These are phyloP conservation scores for Ilex asprella DNA, from an alignment of 257 asterid genomes.

Conservation along the genomic window DNA sequence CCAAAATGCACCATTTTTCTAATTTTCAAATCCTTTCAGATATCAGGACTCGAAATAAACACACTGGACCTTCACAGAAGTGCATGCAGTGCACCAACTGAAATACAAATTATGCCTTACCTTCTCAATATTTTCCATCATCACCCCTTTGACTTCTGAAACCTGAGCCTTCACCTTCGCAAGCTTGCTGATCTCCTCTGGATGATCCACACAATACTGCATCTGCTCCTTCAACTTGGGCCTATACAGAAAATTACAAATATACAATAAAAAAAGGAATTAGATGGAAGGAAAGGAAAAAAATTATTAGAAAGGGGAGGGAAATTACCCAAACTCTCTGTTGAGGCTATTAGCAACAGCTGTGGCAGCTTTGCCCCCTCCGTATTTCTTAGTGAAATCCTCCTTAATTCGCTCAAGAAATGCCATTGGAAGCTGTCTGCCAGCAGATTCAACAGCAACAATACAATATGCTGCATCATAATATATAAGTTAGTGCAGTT, in stretches of 20 bases:
- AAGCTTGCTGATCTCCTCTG: slow-evolving; percentile 87
- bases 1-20: slow-evolving; percentile 7
- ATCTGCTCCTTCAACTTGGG: slow-evolving; percentile 93
- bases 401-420: slow-evolving; percentile 83
- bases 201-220: slow-evolving; percentile 93
- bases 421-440: slow-evolving; percentile 84
- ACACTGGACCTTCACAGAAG: background rate
- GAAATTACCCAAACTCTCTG: slow-evolving; percentile 74
- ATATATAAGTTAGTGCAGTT: slow-evolving; percentile 15
- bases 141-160: slow-evolving; percentile 94
- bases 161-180: slow-evolving; percentile 94
- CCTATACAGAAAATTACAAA: slow-evolving; percentile 26
- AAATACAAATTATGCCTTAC: slow-evolving; percentile 20
- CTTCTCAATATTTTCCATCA: slow-evolving; percentile 99
- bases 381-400: slow-evolving; percentile 78
- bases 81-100: background rate
- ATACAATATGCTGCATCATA: slow-evolving; percentile 71
- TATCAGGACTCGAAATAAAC: background rate
- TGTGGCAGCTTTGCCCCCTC: slow-evolving; percentile 95
- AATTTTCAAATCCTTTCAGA: slow-evolving; percentile 4
- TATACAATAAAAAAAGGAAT: background rate
- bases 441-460: slow-evolving; percentile 89
- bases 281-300: background rate
- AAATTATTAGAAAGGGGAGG: too few relatives aligned
- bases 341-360: slow-evolving; percentile 78